Base-by-base conservation (phyloP, 345 rosid genomes). In the Hibiscus tridactylites region DNA sequence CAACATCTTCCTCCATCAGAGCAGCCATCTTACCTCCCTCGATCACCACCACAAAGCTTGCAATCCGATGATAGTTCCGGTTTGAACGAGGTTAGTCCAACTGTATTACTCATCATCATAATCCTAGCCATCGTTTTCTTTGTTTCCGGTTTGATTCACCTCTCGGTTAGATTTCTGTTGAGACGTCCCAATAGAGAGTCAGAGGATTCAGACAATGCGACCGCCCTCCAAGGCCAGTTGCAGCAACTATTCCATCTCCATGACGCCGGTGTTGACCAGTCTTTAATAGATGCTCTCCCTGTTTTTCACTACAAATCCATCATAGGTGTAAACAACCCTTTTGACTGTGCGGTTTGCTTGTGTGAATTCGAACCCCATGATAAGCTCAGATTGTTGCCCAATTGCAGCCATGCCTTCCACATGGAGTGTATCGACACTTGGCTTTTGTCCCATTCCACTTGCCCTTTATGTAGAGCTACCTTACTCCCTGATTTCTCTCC, bases 361-460 rank as follows among this genome's bases (percentile, higher is more conserved):
- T 90, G 92, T 75, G 99, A 90, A 75, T 92, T 92, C 81, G 98
- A 88, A 83, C 74, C 83, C 12, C 94, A 88, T 49, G 99, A 95
- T 69, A 86, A 87, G 86, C 98, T 95, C 61, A 87, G 99, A 78
- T 83, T 95, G 84, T 80, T 95, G 56, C 99, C 99, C 5, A 95
- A 89, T 82, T 95, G 99, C 26, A 92, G 97, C 79, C 99, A 95
- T 80, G 99, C 99, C 49, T 95, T 95, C 78, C 99, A 95, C 78
- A 81, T 87, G 97, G 98, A 92, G 57, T 95, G 99, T 73, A 95
- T 95, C 54, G 99, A 95, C 53, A 92, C 97, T n/a, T 95, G 99
- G 99, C 91, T 95, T 59, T 79, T 95, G 83, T 92, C 98, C 71
- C 99, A 95, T 83, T 95, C 99, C 15, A 95, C 96, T 68, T 95